Evolutionary conservation across 257 asterid genomes (phyloP).

Genomic region (Handroanthus guayacan): DNA sequence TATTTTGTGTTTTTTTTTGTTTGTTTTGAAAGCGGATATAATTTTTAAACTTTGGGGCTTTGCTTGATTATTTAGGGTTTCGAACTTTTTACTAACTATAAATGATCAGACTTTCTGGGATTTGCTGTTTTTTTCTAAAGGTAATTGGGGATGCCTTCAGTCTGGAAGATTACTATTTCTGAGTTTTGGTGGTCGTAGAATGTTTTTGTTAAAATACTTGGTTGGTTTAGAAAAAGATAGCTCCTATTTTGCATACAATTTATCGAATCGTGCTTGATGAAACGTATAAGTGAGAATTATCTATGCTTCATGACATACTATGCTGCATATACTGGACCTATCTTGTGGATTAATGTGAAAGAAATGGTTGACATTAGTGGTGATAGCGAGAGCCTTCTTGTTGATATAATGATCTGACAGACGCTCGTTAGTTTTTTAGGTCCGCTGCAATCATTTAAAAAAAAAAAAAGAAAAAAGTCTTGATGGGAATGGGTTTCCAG

Average conservation of each 20-base stretch:
- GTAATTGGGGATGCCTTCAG: neutral
- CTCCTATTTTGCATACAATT: neutral
- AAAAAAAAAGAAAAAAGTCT: neutral
- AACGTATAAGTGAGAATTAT: neutral
- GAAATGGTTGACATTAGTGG: too few species aligned
- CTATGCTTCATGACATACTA: neutral
- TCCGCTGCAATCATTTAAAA: neutral
- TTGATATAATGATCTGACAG: neutral
- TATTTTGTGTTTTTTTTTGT: neutral
- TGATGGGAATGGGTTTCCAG: neutral
- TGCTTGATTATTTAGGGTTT: slow-evolving; percentile 31
- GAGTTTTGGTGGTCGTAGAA: neutral
- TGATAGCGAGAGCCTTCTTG: neutral
- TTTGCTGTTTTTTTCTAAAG: neutral
- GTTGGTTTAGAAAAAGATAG: neutral
- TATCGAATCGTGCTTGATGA: neutral
- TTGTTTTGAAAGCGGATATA: neutral
- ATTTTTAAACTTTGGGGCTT: neutral
- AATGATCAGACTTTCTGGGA: slow-evolving; percentile 13
- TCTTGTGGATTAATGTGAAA: neutral
- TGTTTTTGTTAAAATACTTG: neutral
- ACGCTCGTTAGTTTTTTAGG: neutral
- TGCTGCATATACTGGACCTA: neutral
- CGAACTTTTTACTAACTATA: neutral
- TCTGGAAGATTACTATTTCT: neutral